Evolutionary conservation across 257 asterid species (phyloP).

Genomic region (Plantago major): DNA sequence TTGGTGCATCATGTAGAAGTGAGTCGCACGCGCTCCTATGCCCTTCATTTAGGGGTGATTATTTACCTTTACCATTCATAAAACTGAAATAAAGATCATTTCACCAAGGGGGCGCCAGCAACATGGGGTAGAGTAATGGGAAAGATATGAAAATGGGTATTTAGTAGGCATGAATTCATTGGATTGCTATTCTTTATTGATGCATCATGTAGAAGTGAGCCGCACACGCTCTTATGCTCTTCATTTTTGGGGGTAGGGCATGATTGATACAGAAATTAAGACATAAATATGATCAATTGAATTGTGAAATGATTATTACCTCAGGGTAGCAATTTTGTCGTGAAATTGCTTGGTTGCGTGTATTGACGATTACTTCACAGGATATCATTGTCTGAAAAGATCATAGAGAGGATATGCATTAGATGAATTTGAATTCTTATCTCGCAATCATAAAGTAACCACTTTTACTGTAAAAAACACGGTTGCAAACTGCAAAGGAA

Average conservation of each 20-base stretch:
- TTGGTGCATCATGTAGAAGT: too few species aligned
- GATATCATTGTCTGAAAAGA: slow-evolving; percentile 37
- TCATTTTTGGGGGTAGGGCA: not conserved
- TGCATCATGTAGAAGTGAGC: not conserved
- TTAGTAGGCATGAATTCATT: not conserved
- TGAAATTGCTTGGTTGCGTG: slow-evolving; percentile 26
- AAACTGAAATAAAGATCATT: too few species aligned
- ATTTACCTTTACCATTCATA: too few species aligned
- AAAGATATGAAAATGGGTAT: not conserved
- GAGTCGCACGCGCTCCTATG: too few species aligned
- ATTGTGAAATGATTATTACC: slow-evolving; percentile 28
- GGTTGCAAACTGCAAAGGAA: not conserved
- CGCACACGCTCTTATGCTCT: too few species aligned
- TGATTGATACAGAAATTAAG: not conserved
- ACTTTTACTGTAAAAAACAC: not conserved
- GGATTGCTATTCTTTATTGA: not conserved
- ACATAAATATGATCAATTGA: not conserved
- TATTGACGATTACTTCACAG: slow-evolving; percentile 39
- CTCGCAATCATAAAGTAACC: not conserved
- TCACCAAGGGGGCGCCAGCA: too few species aligned
- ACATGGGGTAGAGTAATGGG: too few species aligned
- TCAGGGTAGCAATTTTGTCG: slow-evolving; percentile 54
- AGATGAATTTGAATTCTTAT: not conserved
- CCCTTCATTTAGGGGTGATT: not conserved
- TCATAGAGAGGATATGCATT: slow-evolving; percentile 16